A percentile compares a stretch with the other conserved stretches of the same genome.
These are phyloP conservation scores for Petunia hybrid DNA, from an alignment of 305 asterid species.

Conservation along the genomic window DNA sequence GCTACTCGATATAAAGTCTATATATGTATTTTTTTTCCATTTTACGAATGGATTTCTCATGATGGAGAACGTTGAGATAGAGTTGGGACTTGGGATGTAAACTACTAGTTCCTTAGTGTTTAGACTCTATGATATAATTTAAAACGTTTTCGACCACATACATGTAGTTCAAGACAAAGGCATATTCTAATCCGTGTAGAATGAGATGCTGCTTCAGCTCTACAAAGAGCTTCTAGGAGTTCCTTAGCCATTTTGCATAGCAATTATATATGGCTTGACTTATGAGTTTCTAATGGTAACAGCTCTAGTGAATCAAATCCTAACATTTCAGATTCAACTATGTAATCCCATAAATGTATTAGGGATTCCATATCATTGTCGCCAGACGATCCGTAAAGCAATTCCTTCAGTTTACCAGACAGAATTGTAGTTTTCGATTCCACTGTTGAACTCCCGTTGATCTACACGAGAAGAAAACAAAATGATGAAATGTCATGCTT, in stretches of 20 bases:
- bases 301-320: slow-evolving; percentile 34
- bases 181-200: not conserved
- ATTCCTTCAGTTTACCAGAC: slow-evolving; percentile 45
- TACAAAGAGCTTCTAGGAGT: not conserved
- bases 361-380: slow-evolving; percentile 44
- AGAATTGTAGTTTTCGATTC: slow-evolving; percentile 34
- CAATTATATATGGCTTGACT: not conserved
- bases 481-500: not conserved
- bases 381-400: slow-evolving; percentile 36
- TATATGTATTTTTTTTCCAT: too few relatives aligned
- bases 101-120: too few relatives aligned
- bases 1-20: too few relatives aligned
- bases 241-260: not conserved
- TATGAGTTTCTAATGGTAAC: slow-evolving; percentile 30
- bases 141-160: too few relatives aligned
- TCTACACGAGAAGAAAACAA: slow-evolving; percentile 27
- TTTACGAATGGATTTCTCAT: too few relatives aligned
- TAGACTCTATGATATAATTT: too few relatives aligned
- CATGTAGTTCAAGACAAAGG: too few relatives aligned
- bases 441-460: slow-evolving; percentile 35
- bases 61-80: too few relatives aligned
- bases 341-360: slow-evolving; percentile 47
- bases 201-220: not conserved
- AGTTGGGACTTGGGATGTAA: too few relatives aligned
- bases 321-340: slow-evolving; percentile 44